Evolutionary conservation across 495 filamentous ascomycete genomes (phyloP).

Genomic region (Lophiotrema nucula): DNA sequence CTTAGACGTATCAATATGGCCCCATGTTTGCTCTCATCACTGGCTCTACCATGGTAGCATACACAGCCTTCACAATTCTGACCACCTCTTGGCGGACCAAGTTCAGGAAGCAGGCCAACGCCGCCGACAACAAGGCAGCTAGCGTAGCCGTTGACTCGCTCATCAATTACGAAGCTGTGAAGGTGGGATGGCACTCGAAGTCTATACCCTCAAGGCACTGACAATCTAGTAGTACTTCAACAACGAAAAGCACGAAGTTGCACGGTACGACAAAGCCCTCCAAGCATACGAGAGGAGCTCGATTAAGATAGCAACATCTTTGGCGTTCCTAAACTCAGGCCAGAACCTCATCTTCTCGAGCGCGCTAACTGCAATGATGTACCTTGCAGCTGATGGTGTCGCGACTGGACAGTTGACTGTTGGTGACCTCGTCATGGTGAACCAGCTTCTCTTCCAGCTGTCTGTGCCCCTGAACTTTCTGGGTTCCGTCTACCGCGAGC

Average conservation of each 20-base stretch:
- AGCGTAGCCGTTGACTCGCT: slow-evolving; percentile 94
- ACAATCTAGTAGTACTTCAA: slow-evolving; percentile 71
- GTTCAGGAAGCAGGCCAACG: slow-evolving; percentile 91
- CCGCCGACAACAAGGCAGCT: slow-evolving; percentile 90
- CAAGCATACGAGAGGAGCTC: slow-evolving; percentile 86
- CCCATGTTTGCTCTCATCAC: slow-evolving; percentile 89
- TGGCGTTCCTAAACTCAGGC: slow-evolving; percentile 93
- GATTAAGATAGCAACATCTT: slow-evolving; percentile 92
- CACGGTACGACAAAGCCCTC: slow-evolving; percentile 83
- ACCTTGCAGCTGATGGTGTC: slow-evolving; percentile 84
- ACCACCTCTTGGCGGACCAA: slow-evolving; percentile 97
- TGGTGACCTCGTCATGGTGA: slow-evolving; percentile 97
- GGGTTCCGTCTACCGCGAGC: slow-evolving; percentile 91
- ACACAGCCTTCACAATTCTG: slow-evolving; percentile 89
- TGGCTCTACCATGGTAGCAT: slow-evolving; percentile 83
- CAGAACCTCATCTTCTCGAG: slow-evolving; percentile 97
- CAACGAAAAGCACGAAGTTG: slow-evolving; percentile 92
- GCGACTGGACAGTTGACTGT: slow-evolving; percentile 77
- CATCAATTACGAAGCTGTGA: slow-evolving; percentile 98
- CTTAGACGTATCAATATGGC: slow-evolving; percentile 89
- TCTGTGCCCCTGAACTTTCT: slow-evolving; percentile 95
- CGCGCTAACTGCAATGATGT: slow-evolving; percentile 98
- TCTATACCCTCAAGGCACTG: too few relatives aligned
- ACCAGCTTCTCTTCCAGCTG: slow-evolving; percentile 97
- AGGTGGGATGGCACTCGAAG: slow-evolving; percentile 46